Conservation (phyloP, 208 protist genomes). For the Tritrichomonas musculus region DNA sequence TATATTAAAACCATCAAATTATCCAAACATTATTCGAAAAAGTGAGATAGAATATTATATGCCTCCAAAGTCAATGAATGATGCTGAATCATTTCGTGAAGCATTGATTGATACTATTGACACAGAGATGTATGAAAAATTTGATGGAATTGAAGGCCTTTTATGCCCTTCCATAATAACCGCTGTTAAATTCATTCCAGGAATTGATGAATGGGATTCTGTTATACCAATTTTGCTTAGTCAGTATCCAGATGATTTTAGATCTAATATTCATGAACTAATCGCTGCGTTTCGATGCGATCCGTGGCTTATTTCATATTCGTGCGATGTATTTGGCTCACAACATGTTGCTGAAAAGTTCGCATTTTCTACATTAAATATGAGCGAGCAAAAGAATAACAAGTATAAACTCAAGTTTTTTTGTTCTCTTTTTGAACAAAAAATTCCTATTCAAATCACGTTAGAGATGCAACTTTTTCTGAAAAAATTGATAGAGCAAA, state of each 20-base stretch:
- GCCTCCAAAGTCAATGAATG: not conserved
- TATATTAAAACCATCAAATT: too few relatives aligned
- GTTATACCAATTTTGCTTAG: not conserved
- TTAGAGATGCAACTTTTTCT: too few relatives aligned
- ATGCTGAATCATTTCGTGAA: not conserved
- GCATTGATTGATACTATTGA: not conserved
- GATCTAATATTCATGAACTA: not conserved
- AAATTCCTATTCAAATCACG: too few relatives aligned
- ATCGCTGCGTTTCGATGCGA: not conserved
- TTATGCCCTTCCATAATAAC: not conserved
- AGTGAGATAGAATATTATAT: not conserved
- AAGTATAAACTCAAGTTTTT: too few relatives aligned
- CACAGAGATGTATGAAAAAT: not conserved
- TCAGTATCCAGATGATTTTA: not conserved
- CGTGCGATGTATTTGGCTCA: too few relatives aligned
- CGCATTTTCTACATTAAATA: too few relatives aligned
- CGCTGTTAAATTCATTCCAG: not conserved
- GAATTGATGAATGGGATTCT: not conserved
- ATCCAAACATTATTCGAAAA: too few relatives aligned
- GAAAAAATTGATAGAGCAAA: too few relatives aligned
- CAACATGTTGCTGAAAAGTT: too few relatives aligned
- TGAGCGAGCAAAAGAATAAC: too few relatives aligned
- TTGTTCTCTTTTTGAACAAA: too few relatives aligned
- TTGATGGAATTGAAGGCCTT: not conserved
- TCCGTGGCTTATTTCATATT: not conserved